Conservation (phyloP, 371 early-diverging fungal species). For the Mortierella sp. region DNA sequence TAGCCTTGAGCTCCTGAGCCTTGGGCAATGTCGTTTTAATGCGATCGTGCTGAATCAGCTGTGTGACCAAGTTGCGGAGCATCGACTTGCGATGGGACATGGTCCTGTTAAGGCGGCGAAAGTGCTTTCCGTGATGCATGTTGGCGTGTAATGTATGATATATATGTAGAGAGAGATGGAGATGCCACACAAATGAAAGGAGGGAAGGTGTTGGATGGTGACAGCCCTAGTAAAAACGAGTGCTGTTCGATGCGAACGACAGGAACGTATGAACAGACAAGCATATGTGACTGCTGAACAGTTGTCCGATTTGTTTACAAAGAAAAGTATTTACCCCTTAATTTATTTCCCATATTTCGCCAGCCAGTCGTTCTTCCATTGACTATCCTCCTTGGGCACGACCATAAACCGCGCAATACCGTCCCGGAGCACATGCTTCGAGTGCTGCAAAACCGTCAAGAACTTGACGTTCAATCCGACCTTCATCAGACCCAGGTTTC, state of each 20-base stretch:
- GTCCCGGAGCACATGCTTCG: conserved; percentile 47
- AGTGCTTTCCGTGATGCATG: conserved; percentile 83
- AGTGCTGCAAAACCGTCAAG: conserved; percentile 41
- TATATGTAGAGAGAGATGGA: too few species aligned
- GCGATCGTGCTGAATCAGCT: conserved; percentile 89
- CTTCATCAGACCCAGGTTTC: conserved; percentile 73
- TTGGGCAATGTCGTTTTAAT: conserved; percentile 95
- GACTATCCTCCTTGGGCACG: conserved; percentile 50
- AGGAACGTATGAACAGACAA: too few species aligned
- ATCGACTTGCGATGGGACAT: conserved; percentile 83
- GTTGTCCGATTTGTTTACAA: too few species aligned
- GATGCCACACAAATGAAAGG: too few species aligned
- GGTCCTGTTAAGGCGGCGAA: conserved; percentile 77
- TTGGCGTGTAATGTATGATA: conserved; percentile 1
- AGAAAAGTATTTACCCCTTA: too few species aligned
- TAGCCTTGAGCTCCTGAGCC: conserved; percentile 90
- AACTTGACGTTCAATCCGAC: conserved; percentile 63
- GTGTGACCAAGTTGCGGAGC: conserved; percentile 88
- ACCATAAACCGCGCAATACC: conserved; percentile 49
- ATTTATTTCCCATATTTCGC: conserved; percentile 51
- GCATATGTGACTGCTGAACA: too few species aligned
- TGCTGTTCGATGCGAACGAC: too few species aligned
- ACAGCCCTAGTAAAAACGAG: too few species aligned
- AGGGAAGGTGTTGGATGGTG: too few species aligned
- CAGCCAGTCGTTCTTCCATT: conserved; percentile 56